Evolutionary conservation across 208 protist species (phyloP).

Genomic region (Acanthamoeba triangularis): DNA sequence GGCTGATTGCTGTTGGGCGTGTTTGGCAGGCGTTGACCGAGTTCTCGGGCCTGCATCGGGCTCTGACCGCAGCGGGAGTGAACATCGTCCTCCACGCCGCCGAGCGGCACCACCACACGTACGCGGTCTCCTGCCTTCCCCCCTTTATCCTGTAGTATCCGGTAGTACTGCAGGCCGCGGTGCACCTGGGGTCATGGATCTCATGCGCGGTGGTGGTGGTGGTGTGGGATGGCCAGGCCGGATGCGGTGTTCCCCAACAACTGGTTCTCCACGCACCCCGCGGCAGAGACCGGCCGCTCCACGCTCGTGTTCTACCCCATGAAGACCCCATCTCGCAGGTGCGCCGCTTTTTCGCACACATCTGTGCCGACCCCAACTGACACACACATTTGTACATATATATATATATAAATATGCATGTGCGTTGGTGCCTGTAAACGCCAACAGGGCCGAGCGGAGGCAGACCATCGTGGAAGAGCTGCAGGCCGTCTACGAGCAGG

Average conservation of each 20-base stretch:
- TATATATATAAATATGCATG: too few relatives aligned
- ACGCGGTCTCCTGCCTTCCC: not conserved
- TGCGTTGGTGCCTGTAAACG: too few relatives aligned
- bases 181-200: not conserved
- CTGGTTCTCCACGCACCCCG: conserved; percentile 87
- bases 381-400: too few relatives aligned
- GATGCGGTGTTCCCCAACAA: conserved; percentile 88
- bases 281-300: conserved; percentile 17
- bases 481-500: conserved; percentile 80
- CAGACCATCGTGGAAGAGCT: conserved; percentile 78
- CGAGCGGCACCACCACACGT: conserved; percentile 58
- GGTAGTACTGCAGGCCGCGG: too few relatives aligned
- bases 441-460: conserved; percentile 47
- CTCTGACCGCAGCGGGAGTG: conserved; percentile 34
- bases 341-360: too few relatives aligned
- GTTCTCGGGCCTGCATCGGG: conserved; percentile 61
- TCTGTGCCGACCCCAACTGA: not conserved
- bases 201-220: not conserved
- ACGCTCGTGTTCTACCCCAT: conserved; percentile 86
- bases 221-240: conserved; percentile 12
- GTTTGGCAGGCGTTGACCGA: conserved; percentile 9
- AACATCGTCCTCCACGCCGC: conserved; percentile 69
- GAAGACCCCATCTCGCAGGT: conserved; percentile 79
- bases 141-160: not conserved
- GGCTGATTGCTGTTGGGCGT: too few relatives aligned